Conservation (phyloP, 441 rosid genomes). For the Erodium moschatum region DNA sequence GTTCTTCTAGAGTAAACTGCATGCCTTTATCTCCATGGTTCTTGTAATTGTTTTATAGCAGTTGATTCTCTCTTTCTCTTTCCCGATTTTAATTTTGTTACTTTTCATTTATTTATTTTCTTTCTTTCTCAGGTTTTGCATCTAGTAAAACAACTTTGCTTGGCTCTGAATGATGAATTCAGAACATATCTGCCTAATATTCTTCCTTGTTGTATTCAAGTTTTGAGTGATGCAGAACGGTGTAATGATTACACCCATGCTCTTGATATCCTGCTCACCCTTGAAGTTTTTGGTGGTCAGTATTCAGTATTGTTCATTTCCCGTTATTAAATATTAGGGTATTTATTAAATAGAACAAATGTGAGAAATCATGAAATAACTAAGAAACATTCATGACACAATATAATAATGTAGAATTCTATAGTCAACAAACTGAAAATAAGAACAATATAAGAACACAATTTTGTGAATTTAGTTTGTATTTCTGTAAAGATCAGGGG, state of each 20-base stretch:
- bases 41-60: not conserved
- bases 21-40: slow-evolving; percentile 6
- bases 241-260: slow-evolving; percentile 78
- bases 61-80: no score
- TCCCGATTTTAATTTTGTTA: not conserved
- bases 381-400: not conserved
- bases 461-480: not conserved
- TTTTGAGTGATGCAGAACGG: slow-evolving; percentile 95
- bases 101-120: slow-evolving; percentile 16
- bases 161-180: slow-evolving; percentile 98
- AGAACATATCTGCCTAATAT: slow-evolving; percentile 89
- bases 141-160: slow-evolving; percentile 95
- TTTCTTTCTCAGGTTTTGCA: slow-evolving; percentile 63
- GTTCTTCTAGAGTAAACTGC: not conserved
- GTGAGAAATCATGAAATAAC: not conserved
- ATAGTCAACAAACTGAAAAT: not conserved
- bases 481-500: not conserved
- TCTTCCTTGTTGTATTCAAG: slow-evolving; percentile 95
- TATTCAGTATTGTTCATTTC: slow-evolving; percentile 9
- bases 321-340: no score
- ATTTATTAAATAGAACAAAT: not conserved
- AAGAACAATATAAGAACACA: not conserved
- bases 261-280: slow-evolving; percentile 88
- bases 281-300: slow-evolving; percentile 98
- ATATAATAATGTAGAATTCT: not conserved